Evolutionary conservation across 495 filamentous ascomycete genomes (phyloP), one percentile per base, ranked within the genome.

Genomic region (Aspergillus kassunensis): DNA sequence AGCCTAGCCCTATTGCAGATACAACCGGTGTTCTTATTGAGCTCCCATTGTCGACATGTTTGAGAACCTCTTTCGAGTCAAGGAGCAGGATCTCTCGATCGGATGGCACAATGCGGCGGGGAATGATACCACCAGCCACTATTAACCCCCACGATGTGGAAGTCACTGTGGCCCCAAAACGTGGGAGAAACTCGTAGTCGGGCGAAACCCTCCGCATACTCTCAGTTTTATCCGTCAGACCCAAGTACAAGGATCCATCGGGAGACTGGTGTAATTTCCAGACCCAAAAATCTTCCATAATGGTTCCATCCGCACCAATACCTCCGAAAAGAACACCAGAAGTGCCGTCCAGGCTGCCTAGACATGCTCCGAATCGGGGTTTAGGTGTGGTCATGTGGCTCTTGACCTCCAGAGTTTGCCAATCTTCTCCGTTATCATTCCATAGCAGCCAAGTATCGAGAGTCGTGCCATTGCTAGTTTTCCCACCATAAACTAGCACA

Each of bases 401-500:
- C 58, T 55, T 48, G 56, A 82, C 48, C 50, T 72, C 11, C 56
- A 82, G 45, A 4, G 58, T 55, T 46, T 66, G 52, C 84, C 83
- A 88, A 20, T 76, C 80, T 13, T 68, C 50, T 36, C 51, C 53
- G 30, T 67, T 59, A 20, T 78, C 72, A 49, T 69, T 72, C 80
- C 87, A 91, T 3, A 92, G 45, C 15, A 86, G 67, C 76, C 80
- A 91, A 2, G 79, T 83, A 23, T 74, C 65, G 18, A 86, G 75
- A 5, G 84, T 69, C 6, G 57, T 63, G 18, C 75, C 79, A 44
- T 78, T 60, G 25, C 76, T 81, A 4, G 77, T 76, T 60, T 82
- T 89, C 1, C 89, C 89, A n/a, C 87, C 87, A 62, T 81, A 81
- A 11, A 90, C 64, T 21, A 95, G 73, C 20, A 85, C 74, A 51